Conservation (phyloP, 179 eudicot genomes). For the Spinacia oleracea region DNA sequence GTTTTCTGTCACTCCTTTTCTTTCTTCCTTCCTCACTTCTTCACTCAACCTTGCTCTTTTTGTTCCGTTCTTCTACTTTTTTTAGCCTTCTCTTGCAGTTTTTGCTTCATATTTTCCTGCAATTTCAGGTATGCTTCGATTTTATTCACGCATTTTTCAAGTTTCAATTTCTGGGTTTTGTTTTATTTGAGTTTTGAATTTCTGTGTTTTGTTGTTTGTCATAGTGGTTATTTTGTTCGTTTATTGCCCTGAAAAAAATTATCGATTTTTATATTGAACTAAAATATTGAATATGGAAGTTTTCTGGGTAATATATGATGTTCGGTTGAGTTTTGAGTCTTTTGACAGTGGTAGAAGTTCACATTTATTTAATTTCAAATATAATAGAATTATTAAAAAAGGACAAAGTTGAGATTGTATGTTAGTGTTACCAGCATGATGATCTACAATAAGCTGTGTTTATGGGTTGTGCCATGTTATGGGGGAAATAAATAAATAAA, state of each 20-base stretch:
- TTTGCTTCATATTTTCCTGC: background rate
- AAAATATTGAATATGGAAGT: background rate
- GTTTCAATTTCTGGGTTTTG: background rate
- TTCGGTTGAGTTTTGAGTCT: background rate
- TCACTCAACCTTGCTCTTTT: background rate
- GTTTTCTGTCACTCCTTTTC: conserved; percentile 15
- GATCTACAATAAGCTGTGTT: conserved; percentile 18
- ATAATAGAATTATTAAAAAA: background rate
- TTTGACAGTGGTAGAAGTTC: conserved; percentile 1
- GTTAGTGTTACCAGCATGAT: conserved; percentile 16
- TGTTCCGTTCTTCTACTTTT: background rate
- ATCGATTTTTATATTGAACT: no score
- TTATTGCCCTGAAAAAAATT: background rate
- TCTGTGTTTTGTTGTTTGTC: background rate
- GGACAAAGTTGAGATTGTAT: conserved; percentile 7
- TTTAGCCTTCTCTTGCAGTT: background rate
- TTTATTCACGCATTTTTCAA: background rate
- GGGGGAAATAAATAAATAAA: conserved; percentile 3
- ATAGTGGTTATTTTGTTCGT: background rate
- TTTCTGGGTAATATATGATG: conserved; percentile 2
- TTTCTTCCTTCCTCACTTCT: conserved; percentile 4
- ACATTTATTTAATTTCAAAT: background rate
- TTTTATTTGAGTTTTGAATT: background rate
- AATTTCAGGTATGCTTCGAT: conserved; percentile 17
- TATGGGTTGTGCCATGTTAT: conserved; percentile 18